A percentile compares a stretch with the other conserved stretches of the same genome.
phyloP scores from a whole-genome alignment of 1,284 basidiomycete species.

The Naganishia sp. region DNA sequence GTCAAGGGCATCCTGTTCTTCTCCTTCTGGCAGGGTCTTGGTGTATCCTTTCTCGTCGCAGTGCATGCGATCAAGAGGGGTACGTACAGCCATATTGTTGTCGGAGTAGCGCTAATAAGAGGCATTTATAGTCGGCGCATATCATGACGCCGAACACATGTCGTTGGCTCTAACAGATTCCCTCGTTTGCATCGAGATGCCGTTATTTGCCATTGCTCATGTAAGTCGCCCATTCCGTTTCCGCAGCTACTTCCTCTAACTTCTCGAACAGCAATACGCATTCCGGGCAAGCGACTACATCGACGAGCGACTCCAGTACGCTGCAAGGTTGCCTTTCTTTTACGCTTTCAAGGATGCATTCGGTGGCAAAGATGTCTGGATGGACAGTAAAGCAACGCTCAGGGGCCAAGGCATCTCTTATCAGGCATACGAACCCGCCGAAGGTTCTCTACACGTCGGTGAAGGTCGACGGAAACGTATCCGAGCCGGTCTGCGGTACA shows the following conservation, averaged over 20 bases:
- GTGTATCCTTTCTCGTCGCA: slow-evolving; percentile 83
- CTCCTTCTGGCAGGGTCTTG: slow-evolving; percentile 94
- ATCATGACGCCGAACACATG: slow-evolving; percentile 86
- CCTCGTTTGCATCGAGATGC: slow-evolving; percentile 96
- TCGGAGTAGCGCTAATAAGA: background rate
- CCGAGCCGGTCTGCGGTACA: slow-evolving; percentile 84
- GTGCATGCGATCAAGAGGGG: slow-evolving; percentile 69
- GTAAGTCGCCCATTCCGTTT: slow-evolving; percentile 36
- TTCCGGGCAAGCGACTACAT: slow-evolving; percentile 71
- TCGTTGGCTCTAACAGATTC: slow-evolving; percentile 86
- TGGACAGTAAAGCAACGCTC: slow-evolving; percentile 81
- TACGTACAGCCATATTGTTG: slow-evolving; percentile 34
- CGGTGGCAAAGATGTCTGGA: slow-evolving; percentile 80
- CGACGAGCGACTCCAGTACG: slow-evolving; percentile 65
- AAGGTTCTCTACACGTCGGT: slow-evolving; percentile 85
- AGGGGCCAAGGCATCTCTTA: slow-evolving; percentile 90
- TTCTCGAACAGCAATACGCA: slow-evolving; percentile 45
- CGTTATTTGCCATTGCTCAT: slow-evolving; percentile 91
- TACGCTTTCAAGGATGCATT: slow-evolving; percentile 87
- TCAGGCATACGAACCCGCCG: slow-evolving; percentile 90
- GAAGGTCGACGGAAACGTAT: slow-evolving; percentile 78
- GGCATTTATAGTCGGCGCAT: slow-evolving; percentile 66
- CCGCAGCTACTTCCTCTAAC: background rate
- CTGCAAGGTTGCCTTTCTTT: slow-evolving; percentile 77
- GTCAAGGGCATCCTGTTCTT: slow-evolving; percentile 98